These are phyloP conservation scores for Gilbertella persicaria DNA, from an alignment of 371 early-diverging fungal genomes.

Conservation along the genomic window DNA sequence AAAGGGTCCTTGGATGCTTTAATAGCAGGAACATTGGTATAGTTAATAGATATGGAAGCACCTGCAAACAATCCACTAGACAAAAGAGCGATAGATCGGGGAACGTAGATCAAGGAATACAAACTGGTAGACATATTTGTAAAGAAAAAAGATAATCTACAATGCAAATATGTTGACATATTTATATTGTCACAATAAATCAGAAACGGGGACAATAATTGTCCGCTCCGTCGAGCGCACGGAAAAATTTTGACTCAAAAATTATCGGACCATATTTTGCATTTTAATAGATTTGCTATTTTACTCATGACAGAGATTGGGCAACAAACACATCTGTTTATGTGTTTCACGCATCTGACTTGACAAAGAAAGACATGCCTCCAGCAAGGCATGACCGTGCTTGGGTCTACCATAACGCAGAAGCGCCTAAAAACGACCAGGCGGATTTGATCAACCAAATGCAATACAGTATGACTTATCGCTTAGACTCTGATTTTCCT, in stretches of 20 bases:
- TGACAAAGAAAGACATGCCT: background rate
- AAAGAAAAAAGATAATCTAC: no score
- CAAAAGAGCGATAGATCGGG: slow-evolving; percentile 19
- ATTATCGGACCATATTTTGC: no score
- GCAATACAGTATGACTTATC: slow-evolving; percentile 19
- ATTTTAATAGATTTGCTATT: slow-evolving; percentile 4
- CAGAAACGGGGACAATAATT: no score
- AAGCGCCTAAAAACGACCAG: slow-evolving; percentile 6
- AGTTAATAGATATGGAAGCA: slow-evolving; percentile 2
- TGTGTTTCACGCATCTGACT: slow-evolving; percentile 12
- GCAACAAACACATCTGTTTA: slow-evolving; percentile 1
- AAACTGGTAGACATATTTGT: slow-evolving; percentile 12
- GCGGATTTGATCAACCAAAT: slow-evolving; percentile 1
- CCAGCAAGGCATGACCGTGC: background rate
- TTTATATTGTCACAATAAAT: no score
- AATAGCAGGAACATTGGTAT: slow-evolving; percentile 18
- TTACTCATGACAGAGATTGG: slow-evolving; percentile 9
- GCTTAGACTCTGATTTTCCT: slow-evolving; percentile 13
- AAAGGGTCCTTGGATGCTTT: slow-evolving; percentile 18
- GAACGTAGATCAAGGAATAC: slow-evolving; percentile 9
- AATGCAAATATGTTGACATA: no score
- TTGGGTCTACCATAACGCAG: slow-evolving; percentile 16
- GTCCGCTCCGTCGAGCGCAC: no score
- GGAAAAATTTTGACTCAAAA: no score
- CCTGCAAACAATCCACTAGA: slow-evolving; percentile 21